Conservation (phyloP, 768 basidiomycete genomes). For the Rhizopogon vulgaris region DNA sequence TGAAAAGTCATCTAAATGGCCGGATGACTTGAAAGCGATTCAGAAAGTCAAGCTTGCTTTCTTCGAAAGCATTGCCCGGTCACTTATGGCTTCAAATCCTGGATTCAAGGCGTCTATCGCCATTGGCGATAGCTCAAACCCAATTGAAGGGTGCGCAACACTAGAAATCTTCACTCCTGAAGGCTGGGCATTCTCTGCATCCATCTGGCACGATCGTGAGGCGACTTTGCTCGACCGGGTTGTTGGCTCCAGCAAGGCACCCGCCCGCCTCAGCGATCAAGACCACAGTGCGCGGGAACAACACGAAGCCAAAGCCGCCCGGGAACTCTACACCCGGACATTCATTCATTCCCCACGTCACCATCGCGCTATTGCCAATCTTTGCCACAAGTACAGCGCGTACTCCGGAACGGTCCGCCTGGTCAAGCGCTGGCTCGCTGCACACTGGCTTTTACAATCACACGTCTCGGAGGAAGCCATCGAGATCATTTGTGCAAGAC, state of each 20-base stretch:
- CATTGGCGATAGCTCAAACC: conserved; percentile 42
- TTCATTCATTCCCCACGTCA: conserved; percentile 82
- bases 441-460: conserved; percentile 77
- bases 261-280: conserved; percentile 12
- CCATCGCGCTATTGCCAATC: conserved; percentile 73
- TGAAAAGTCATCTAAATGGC: conserved; percentile 91
- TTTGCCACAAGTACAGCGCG: conserved; percentile 74
- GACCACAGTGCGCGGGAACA: conserved; percentile 33
- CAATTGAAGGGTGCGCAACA: conserved; percentile 59
- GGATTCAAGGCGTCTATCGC: conserved; percentile 57
- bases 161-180: conserved; percentile 75
- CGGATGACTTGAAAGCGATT: conserved; percentile 86
- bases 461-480: conserved; percentile 75
- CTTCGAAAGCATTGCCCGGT: conserved; percentile 71
- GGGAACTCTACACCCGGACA: conserved; percentile 54
- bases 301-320: conserved; percentile 49
- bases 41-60: conserved; percentile 94
- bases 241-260: conserved; percentile 36
- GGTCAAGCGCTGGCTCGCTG: conserved; percentile 87
- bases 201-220: conserved; percentile 88
- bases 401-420: conserved; percentile 83
- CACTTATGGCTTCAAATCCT: conserved; percentile 46
- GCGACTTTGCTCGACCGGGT: conserved; percentile 69
- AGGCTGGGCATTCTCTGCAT: conserved; percentile 83
- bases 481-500: conserved; percentile 77